phyloP scores from a whole-genome alignment of 2,329 filamentous ascomycete species.

The Penicillium nordicum region DNA sequence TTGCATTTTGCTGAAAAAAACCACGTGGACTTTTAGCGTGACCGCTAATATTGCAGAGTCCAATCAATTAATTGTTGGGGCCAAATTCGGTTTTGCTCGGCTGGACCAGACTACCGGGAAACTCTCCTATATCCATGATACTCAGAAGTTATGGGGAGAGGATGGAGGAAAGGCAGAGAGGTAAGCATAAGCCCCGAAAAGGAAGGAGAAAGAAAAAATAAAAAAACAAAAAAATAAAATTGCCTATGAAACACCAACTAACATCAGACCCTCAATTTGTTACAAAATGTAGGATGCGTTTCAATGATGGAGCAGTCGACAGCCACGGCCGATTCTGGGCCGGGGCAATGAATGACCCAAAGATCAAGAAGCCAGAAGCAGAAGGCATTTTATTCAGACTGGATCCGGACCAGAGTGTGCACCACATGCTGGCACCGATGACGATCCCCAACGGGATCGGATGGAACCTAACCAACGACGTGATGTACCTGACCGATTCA shows the following conservation, averaged over 20 bases:
- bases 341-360: slow-evolving; percentile 80
- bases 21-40: slow-evolving; percentile 46
- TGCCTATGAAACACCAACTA: not conserved
- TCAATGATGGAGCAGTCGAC: slow-evolving; percentile 81
- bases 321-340: slow-evolving; percentile 79
- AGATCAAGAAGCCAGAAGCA: slow-evolving; percentile 51
- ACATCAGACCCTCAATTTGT: not conserved
- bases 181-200: slow-evolving; percentile 29
- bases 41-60: slow-evolving; percentile 71
- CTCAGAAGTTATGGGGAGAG: slow-evolving; percentile 48
- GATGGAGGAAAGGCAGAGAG: slow-evolving; percentile 49
- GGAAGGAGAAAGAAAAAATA: not conserved
- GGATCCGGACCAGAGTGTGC: slow-evolving; percentile 57
- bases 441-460: slow-evolving; percentile 82
- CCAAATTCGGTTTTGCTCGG: slow-evolving; percentile 78
- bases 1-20: slow-evolving; percentile 12
- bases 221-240: not conserved
- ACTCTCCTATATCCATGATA: slow-evolving; percentile 55
- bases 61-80: slow-evolving; percentile 69
- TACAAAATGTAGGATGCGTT: slow-evolving; percentile 47
- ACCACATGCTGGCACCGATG: slow-evolving; percentile 60
- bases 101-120: slow-evolving; percentile 62
- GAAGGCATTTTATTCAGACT: slow-evolving; percentile 73
- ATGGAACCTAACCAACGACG: slow-evolving; percentile 70
- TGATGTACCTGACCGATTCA: slow-evolving; percentile 81